A percentile compares a stretch with the other conserved stretches of the same genome.
Evolutionary conservation across 495 filamentous ascomycete species (phyloP).

Genomic region (Hyaloscypha hepaticicola): DNA sequence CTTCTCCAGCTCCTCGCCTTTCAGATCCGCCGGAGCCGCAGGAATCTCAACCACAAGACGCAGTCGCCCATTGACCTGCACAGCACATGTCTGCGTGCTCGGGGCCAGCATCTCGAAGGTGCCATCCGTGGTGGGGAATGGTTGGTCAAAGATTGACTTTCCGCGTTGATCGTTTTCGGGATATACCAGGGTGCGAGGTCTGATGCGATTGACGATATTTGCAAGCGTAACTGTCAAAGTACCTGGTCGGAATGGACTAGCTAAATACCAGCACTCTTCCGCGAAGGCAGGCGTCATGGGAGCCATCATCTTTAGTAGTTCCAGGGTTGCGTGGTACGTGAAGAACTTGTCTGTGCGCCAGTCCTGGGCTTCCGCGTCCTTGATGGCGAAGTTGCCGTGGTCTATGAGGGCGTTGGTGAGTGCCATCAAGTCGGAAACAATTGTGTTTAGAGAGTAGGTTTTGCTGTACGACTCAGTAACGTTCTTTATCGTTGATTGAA

Average conservation of each 20-base stretch:
- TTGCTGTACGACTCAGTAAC: conserved; percentile 67
- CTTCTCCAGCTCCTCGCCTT: conserved; percentile 53
- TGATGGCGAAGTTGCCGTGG: neutral
- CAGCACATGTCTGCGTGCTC: conserved; percentile 49
- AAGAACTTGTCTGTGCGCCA: neutral
- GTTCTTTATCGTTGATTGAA: conserved; percentile 65
- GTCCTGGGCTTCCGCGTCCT: neutral
- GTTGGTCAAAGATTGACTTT: conserved; percentile 47
- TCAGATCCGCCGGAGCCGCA: conserved; percentile 21
- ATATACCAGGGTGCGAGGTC: neutral
- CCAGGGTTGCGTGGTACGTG: conserved; percentile 16
- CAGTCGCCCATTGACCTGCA: conserved; percentile 76
- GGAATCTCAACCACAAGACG: conserved; percentile 62
- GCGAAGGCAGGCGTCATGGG: conserved; percentile 76
- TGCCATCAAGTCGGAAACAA: conserved; percentile 76
- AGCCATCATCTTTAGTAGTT: conserved; percentile 67
- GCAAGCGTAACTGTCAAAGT: neutral
- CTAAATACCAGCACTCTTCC: conserved; percentile 73
- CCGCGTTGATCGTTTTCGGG: neutral
- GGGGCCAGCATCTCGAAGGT: conserved; percentile 40
- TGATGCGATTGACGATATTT: neutral
- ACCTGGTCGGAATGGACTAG: conserved; percentile 31
- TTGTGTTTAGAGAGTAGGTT: conserved; percentile 75
- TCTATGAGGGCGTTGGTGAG: conserved; percentile 66
- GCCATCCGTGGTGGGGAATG: conserved; percentile 56